Evolutionary conservation across 768 basidiomycete genomes (phyloP).

Genomic region (Boletus sp.): DNA sequence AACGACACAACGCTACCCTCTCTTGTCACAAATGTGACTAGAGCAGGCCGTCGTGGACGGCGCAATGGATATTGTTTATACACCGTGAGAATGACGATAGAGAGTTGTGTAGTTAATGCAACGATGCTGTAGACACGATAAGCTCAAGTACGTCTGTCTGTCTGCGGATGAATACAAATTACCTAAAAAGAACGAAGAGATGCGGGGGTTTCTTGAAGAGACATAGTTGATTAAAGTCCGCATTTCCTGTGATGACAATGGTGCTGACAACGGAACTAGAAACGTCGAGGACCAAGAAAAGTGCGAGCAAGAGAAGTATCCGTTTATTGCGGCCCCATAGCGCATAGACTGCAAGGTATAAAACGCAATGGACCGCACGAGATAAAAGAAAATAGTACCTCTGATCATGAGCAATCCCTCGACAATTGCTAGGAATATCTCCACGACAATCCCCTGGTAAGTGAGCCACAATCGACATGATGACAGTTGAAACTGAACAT

Average conservation of each 20-base stretch:
- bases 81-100: conserved; percentile 3
- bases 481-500: neutral
- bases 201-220: conserved; percentile 2
- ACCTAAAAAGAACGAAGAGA: conserved; percentile 6
- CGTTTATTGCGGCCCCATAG: conserved; percentile 4
- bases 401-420: conserved; percentile 12
- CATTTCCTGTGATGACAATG: neutral
- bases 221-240: conserved; percentile 6
- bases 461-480: conserved; percentile 9
- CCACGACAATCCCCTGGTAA: conserved; percentile 6
- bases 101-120: conserved; percentile 1
- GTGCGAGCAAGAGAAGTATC: neutral
- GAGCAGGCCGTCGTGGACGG: neutral
- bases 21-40: conserved; percentile 1
- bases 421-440: conserved; percentile 6
- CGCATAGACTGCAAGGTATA: conserved; percentile 1
- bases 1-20: conserved; percentile 1
- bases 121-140: neutral
- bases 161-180: neutral
- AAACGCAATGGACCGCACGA: neutral
- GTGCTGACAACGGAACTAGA: conserved; percentile 1
- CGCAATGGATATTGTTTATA: neutral
- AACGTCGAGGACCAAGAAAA: conserved; percentile 1
- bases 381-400: neutral
- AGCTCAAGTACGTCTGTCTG: neutral